Percentiles rank a stretch among this genome's conserved stretches.
phyloP scores from a whole-genome alignment of 441 rosid genomes.

The Populus hybrid region DNA sequence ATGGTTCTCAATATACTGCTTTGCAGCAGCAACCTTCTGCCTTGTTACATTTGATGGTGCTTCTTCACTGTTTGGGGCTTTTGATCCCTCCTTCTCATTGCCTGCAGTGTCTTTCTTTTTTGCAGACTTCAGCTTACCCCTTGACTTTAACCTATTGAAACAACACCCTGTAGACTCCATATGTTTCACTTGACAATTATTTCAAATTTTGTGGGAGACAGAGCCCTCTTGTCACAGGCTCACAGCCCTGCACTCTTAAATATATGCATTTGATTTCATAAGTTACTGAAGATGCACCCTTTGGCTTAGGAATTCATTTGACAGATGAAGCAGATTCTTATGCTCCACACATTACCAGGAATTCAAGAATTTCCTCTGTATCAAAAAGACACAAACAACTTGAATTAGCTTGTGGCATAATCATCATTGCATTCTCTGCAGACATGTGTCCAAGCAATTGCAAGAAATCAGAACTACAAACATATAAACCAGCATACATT shows the following conservation, averaged over 20 bases:
- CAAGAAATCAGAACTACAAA: neutral
- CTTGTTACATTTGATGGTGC: constrained; percentile 84
- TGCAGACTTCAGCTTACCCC: constrained; percentile 59
- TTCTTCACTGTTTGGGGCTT: constrained; percentile 65
- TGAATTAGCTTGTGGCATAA: constrained; percentile 16
- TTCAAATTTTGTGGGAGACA: neutral
- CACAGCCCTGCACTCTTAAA: constrained; percentile 12
- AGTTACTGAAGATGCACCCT: neutral
- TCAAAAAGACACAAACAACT: constrained; percentile 3
- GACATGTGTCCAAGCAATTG: neutral
- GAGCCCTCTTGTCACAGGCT: neutral
- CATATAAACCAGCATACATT: neutral
- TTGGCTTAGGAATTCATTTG: constrained; percentile 20
- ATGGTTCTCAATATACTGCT: constrained; percentile 92
- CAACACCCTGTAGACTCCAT: constrained; percentile 80
- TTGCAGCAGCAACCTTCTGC: constrained; percentile 94
- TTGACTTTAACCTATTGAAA: constrained; percentile 69
- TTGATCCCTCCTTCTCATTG: constrained; percentile 56
- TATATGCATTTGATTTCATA: constrained; percentile 20
- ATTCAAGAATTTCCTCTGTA: constrained; percentile 22
- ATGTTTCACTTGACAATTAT: constrained; percentile 16
- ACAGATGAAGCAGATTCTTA: constrained; percentile 14
- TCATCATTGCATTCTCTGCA: constrained; percentile 1
- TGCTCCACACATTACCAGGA: constrained; percentile 3
- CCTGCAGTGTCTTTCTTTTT: constrained; percentile 64